A percentile compares a stretch with the other conserved stretches of the same genome.
phyloP scores from a whole-genome alignment of 768 basidiomycete genomes.

The Termitomyces bulborhizus region DNA sequence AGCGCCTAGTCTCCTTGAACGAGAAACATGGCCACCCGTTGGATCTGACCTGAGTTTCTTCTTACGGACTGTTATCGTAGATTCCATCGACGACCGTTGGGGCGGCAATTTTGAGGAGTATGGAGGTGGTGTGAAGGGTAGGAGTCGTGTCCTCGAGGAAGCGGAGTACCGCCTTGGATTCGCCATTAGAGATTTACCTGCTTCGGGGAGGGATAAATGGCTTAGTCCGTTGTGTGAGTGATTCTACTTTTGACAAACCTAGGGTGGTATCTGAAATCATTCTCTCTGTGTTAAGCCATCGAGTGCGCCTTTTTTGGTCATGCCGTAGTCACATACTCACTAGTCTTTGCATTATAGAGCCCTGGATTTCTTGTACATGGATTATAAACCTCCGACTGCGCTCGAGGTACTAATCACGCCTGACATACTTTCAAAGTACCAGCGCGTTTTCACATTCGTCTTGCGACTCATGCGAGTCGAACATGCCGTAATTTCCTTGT shows the following conservation, averaged over 20 bases:
- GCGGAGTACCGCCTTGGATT: conserved; percentile 78
- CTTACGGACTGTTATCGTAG: conserved; percentile 78
- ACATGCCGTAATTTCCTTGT: conserved; percentile 57
- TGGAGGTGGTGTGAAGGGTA: conserved; percentile 6
- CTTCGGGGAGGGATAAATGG: conserved; percentile 67
- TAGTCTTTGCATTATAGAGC: conserved; percentile 42
- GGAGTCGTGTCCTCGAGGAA: conserved; percentile 39
- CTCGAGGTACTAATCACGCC: conserved; percentile 68
- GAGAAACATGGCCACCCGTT: conserved; percentile 82
- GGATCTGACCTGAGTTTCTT: conserved; percentile 81
- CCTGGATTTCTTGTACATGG: conserved; percentile 84
- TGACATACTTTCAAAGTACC: conserved; percentile 76
- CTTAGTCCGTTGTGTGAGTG: conserved; percentile 72
- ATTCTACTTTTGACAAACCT: not conserved
- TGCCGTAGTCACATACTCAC: conserved; percentile 2
- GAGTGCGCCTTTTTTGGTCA: conserved; percentile 30
- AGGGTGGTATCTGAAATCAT: conserved; percentile 1
- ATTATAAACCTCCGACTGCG: conserved; percentile 83
- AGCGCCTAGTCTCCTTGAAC: conserved; percentile 62
- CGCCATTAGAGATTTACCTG: conserved; percentile 69
- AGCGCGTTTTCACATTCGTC: conserved; percentile 75
- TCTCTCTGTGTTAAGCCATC: conserved; percentile 27
- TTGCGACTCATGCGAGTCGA: conserved; percentile 76
- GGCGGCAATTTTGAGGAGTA: conserved; percentile 16
- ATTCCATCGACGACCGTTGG: conserved; percentile 48